Evolutionary conservation across 2,329 filamentous ascomycete genomes (phyloP).

Genomic region (Rhexocercosporidium sp.): DNA sequence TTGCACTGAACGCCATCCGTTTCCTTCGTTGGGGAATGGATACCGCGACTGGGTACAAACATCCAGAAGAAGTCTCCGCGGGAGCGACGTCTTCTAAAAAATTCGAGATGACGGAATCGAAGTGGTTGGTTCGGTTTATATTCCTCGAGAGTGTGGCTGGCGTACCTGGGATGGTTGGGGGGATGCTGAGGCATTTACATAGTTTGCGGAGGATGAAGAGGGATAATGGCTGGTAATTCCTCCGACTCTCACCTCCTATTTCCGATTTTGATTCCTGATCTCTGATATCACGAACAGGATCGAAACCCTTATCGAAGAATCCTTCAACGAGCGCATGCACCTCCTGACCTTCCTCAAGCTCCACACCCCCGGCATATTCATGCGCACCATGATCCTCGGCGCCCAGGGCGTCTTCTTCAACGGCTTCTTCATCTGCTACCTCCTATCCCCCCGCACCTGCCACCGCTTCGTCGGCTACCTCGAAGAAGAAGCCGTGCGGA

Average conservation of each 20-base stretch:
- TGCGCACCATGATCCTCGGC: slow-evolving; percentile 88
- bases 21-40: slow-evolving; percentile 70
- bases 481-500: slow-evolving; percentile 95
- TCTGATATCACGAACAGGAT: slow-evolving; percentile 56
- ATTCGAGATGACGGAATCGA: slow-evolving; percentile 77
- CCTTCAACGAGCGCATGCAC: slow-evolving; percentile 93
- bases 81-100: slow-evolving; percentile 44
- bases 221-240: slow-evolving; percentile 77
- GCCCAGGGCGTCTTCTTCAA: slow-evolving; percentile 98
- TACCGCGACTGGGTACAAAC: slow-evolving; percentile 77
- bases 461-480: slow-evolving; percentile 97
- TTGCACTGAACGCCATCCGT: background rate
- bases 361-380: slow-evolving; percentile 78
- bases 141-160: slow-evolving; percentile 95
- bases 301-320: slow-evolving; percentile 86
- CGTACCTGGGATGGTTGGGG: slow-evolving; percentile 95
- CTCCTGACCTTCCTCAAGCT: slow-evolving; percentile 92
- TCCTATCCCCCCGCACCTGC: slow-evolving; percentile 83
- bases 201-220: slow-evolving; percentile 84
- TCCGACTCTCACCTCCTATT: background rate
- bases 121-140: slow-evolving; percentile 89
- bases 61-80: slow-evolving; percentile 44
- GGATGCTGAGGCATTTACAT: slow-evolving; percentile 88
- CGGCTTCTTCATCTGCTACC: slow-evolving; percentile 84
- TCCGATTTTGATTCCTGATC: background rate